These are phyloP conservation scores for Camellia sinensis DNA, from an alignment of 148 eudicot genomes.

Conservation along the genomic window DNA sequence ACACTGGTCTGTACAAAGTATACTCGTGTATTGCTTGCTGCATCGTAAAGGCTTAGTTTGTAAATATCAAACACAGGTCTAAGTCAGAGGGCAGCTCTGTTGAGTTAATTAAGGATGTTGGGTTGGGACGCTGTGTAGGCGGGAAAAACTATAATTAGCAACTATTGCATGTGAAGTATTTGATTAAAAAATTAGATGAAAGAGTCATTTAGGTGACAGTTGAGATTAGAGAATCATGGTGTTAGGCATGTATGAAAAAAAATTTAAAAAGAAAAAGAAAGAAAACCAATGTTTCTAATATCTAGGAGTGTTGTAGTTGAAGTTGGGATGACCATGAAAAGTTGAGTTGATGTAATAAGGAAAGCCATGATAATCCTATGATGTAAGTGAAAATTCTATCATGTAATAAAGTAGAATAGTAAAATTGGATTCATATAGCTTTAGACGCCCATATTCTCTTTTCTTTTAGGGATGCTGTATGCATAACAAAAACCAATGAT, in stretches of 20 bases:
- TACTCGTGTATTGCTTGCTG: not conserved
- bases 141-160: not conserved
- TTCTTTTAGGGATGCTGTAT: not conserved
- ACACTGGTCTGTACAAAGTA: not conserved
- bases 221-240: not conserved
- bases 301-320: not conserved
- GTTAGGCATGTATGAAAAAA: not conserved
- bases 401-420: not conserved
- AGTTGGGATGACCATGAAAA: conserved; percentile 2
- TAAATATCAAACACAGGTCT: too few relatives aligned
- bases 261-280: too few relatives aligned
- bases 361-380: not conserved
- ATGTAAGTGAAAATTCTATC: not conserved
- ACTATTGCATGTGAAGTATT: not conserved
- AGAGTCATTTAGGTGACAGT: not conserved
- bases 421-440: not conserved
- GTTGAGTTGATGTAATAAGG: not conserved
- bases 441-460: not conserved
- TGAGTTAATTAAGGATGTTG: not conserved
- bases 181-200: not conserved
- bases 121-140: not conserved
- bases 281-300: not conserved
- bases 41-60: not conserved
- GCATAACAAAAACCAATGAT: not conserved
- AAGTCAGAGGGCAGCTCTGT: not conserved